Conservation (phyloP, 805 yeast species). For the Barnettozyma sucrosica region DNA sequence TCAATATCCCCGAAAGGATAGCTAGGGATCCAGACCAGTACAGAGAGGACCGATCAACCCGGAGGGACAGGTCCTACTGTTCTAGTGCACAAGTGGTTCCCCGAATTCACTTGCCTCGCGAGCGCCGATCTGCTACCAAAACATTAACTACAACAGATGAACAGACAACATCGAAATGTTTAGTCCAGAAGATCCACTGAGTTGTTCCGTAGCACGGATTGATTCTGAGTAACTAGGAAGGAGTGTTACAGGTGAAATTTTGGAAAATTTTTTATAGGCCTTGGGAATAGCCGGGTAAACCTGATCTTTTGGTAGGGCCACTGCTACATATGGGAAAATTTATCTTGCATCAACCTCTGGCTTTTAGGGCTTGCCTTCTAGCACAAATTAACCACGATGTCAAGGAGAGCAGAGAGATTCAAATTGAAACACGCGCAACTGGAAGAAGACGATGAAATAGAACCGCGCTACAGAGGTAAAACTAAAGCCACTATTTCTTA, state of each 20-base stretch:
- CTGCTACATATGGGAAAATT: not conserved
- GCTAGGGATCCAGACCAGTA: constrained; percentile 36
- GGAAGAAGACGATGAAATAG: constrained; percentile 7
- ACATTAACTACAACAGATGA: constrained; percentile 20
- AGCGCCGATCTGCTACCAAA: constrained; percentile 61
- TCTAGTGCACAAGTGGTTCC: constrained; percentile 16
- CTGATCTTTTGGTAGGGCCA: constrained; percentile 10
- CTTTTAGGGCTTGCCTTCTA: constrained; percentile 14
- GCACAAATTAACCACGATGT: constrained; percentile 10
- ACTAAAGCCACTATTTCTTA: not conserved
- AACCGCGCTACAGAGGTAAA: not conserved
- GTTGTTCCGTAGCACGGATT: constrained; percentile 50
- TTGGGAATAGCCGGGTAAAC: constrained; percentile 6
- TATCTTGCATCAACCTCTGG: constrained; percentile 7
- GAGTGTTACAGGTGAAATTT: constrained; percentile 7
- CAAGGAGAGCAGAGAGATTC: constrained; percentile 21
- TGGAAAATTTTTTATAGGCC: constrained; percentile 5
- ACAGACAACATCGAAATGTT: constrained; percentile 18
- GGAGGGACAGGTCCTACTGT: constrained; percentile 17
- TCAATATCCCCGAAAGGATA: constrained; percentile 31
- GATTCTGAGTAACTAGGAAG: constrained; percentile 18
- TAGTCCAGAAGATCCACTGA: constrained; percentile 29
- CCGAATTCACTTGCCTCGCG: constrained; percentile 29
- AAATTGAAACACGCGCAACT: constrained; percentile 10
- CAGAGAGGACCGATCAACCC: constrained; percentile 58